Evolutionary conservation across 2,329 filamentous ascomycete species (phyloP).

Genomic region (Ascosphaera aggregata): DNA sequence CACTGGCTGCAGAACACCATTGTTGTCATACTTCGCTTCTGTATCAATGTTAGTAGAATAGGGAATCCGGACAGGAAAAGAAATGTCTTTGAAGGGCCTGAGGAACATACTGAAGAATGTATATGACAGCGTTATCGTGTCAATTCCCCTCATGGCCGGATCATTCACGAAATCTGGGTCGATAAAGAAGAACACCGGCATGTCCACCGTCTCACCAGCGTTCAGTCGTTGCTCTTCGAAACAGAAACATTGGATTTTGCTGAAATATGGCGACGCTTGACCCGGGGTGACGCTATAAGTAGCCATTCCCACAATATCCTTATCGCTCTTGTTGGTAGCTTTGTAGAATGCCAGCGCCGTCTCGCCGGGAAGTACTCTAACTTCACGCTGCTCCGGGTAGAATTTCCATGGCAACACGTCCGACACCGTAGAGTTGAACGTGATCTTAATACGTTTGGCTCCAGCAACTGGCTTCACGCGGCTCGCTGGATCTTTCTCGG

Average conservation of each 20-base stretch:
- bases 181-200: conserved; percentile 99
- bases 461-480: conserved; percentile 61
- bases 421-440: conserved; percentile 87
- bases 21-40: conserved; percentile 71
- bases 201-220: conserved; percentile 91
- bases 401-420: conserved; percentile 97
- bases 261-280: conserved; percentile 92
- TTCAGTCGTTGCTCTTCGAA: conserved; percentile 92
- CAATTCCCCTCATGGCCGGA: conserved; percentile 75
- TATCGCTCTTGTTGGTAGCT: conserved; percentile 69
- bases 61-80: not conserved
- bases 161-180: conserved; percentile 89
- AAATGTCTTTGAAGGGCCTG: not conserved
- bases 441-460: conserved; percentile 73
- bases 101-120: conserved; percentile 79
- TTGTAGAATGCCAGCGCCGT: conserved; percentile 96
- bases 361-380: conserved; percentile 83
- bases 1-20: conserved; percentile 42
- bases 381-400: conserved; percentile 85
- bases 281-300: conserved; percentile 94
- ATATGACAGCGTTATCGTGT: conserved; percentile 89
- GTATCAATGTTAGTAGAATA: conserved; percentile 8
- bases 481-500: conserved; percentile 41
- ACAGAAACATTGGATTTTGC: conserved; percentile 99
- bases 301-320: conserved; percentile 93